Conservation (phyloP, 192 early-diverging fungal genomes). For the Lobosporangium transversale region DNA sequence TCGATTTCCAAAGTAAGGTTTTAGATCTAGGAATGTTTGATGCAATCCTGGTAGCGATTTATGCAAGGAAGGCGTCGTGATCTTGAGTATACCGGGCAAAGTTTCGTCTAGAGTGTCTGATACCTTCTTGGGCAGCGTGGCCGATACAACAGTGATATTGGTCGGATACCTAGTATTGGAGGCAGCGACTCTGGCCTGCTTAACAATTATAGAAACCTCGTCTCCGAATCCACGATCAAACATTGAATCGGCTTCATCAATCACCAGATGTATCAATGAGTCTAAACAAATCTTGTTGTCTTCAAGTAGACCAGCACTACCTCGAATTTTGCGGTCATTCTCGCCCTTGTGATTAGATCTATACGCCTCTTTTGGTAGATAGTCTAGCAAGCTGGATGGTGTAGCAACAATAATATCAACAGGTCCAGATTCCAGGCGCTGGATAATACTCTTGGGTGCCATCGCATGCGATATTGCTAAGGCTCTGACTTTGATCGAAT, state of each 20-base stretch:
- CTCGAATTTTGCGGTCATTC: constrained; percentile 18
- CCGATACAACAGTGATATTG: constrained; percentile 73
- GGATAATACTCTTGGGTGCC: constrained; percentile 56
- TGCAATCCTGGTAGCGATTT: constrained; percentile 74
- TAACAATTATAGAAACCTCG: constrained; percentile 69
- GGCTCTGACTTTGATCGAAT: constrained; percentile 73
- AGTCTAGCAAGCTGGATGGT: constrained; percentile 74
- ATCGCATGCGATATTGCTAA: constrained; percentile 67
- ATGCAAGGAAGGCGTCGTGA: constrained; percentile 87
- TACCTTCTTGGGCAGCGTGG: constrained; percentile 77
- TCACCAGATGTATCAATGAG: constrained; percentile 73
- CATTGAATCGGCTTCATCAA: constrained; percentile 96
- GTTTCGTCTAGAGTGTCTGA: constrained; percentile 63
- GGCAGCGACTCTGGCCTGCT: constrained; percentile 24
- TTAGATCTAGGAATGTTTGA: constrained; percentile 84
- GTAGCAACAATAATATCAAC: constrained; percentile 89
- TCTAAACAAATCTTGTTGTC: constrained; percentile 67
- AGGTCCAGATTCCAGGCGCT: constrained; percentile 65
- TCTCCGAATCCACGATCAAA: constrained; percentile 84
- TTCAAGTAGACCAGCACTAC: constrained; percentile 14
- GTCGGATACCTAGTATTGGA: constrained; percentile 14
- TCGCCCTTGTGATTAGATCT: background rate
- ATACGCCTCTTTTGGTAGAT: constrained; percentile 34
- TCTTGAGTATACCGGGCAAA: constrained; percentile 69
- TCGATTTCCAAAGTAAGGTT: constrained; percentile 74